These are phyloP conservation scores for Leccinum uliginosum DNA, from an alignment of 768 basidiomycete genomes.

Conservation along the genomic window DNA sequence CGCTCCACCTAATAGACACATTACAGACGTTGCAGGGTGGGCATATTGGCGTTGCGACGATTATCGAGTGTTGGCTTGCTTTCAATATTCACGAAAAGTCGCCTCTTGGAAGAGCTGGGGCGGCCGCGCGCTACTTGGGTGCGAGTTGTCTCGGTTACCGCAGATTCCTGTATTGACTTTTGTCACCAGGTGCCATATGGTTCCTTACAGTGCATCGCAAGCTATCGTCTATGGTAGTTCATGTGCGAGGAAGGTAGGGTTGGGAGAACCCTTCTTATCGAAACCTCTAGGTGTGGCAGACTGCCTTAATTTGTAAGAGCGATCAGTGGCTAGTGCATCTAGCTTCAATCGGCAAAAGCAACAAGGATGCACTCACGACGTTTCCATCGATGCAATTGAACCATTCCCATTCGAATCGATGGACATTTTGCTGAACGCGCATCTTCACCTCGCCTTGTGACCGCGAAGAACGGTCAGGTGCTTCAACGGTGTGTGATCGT, in stretches of 20 bases:
- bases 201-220: slow-evolving; percentile 38
- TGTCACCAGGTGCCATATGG: slow-evolving; percentile 53
- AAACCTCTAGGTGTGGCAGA: neutral
- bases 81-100: slow-evolving; percentile 24
- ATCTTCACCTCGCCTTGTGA: no score
- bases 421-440: no score
- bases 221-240: neutral
- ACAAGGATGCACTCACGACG: slow-evolving; percentile 5
- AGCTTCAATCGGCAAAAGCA: slow-evolving; percentile 18
- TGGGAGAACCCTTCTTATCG: neutral
- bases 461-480: neutral
- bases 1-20: slow-evolving; percentile 4
- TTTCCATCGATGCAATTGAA: slow-evolving; percentile 3
- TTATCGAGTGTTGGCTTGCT: neutral
- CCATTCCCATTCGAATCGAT: no score
- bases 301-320: slow-evolving; percentile 9
- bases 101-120: slow-evolving; percentile 79
- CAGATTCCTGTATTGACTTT: slow-evolving; percentile 3
- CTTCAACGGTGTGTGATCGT: slow-evolving; percentile 10
- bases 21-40: neutral
- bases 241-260: neutral
- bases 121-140: slow-evolving; percentile 84
- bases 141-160: slow-evolving; percentile 19
- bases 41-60: neutral
- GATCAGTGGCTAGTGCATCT: slow-evolving; percentile 1